These are phyloP conservation scores for Shiraia bambusicola DNA, from an alignment of 2,329 filamentous ascomycete species.

Conservation along the genomic window DNA sequence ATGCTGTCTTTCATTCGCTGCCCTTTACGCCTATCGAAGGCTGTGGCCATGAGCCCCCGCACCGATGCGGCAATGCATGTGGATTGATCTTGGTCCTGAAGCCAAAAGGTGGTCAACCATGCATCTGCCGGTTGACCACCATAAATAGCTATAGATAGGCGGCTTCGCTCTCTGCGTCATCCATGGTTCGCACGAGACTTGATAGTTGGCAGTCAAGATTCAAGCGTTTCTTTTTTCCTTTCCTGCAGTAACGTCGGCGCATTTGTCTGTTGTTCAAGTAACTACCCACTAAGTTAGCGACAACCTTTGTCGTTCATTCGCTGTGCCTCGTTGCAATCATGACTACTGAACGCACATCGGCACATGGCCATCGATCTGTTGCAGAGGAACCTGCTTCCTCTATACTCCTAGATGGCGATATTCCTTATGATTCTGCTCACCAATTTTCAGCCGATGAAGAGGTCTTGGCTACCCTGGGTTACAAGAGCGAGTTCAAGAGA, in stretches of 20 bases:
- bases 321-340: constrained; percentile 5
- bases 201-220: not conserved
- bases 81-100: too few relatives aligned
- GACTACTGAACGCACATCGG: constrained; percentile 5
- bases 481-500: constrained; percentile 65
- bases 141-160: too few relatives aligned
- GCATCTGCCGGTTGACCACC: too few relatives aligned
- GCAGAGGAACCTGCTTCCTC: constrained; percentile 57
- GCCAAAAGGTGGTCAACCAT: too few relatives aligned
- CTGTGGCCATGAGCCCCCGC: not conserved
- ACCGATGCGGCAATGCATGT: not conserved
- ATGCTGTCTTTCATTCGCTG: constrained; percentile 11
- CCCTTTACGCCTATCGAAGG: constrained; percentile 11
- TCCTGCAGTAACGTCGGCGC: constrained; percentile 1
- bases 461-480: constrained; percentile 62
- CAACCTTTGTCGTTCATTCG: not conserved
- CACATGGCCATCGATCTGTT: constrained; percentile 32
- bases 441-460: constrained; percentile 60
- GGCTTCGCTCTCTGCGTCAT: not conserved
- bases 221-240: too few relatives aligned
- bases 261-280: not conserved
- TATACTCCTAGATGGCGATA: constrained; percentile 52
- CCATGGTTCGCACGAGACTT: not conserved
- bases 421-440: constrained; percentile 49
- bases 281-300: too few relatives aligned